Base-by-base conservation (phyloP, 306 rosid species). In the Trifolium repens region DNA sequence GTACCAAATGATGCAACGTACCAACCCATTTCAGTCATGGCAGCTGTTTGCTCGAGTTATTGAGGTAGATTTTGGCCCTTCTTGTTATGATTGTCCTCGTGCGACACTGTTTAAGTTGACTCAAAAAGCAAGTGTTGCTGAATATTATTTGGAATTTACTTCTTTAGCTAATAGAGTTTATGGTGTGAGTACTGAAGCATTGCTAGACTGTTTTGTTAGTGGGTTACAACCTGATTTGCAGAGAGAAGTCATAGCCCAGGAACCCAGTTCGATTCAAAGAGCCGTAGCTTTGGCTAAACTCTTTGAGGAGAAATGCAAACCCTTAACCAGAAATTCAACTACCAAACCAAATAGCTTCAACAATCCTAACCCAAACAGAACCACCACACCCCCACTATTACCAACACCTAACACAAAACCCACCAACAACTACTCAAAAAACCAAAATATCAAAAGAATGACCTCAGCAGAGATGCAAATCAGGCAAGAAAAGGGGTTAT, bases 391-490 rank as follows among this genome's bases (percentile, higher is more conserved):
- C 1, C 39, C 64, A 58, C 5, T 58, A 27, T 4, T 58, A 26
- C 64, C 64, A 3, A 58, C 64, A 5, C 64, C 37, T 26, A 58
- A 58, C 4, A 1, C 34, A 7, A 58, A 26, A 58, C 64, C 64
- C 12, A 24, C 8, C 11, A 39, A 39, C 8, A 53, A 9, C 59
- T 6, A 2, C 7, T n/a, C 59, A 53, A 53, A 53, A 17, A 16
- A 53, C 59, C 26, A n/a, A 53, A 53, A 53, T 53, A 11, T 53
- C 26, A 53, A 53, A 53, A 53, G 17, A 2, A 53, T 53, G 26
- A 53, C 27, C 11, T 53, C 59, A 53, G 59, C 59, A n/a, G 59
- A 53, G n/a, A 53, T 53, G 59, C 59, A 53, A 53, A 53, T 53
- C 26, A 16, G 59, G 3, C 16, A 27, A 53, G 43, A 39, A 39